Evolutionary conservation across 169 alveolate species (phyloP), one percentile per base, ranked within the genome.

Genomic region (Eimeria necatrix): DNA sequence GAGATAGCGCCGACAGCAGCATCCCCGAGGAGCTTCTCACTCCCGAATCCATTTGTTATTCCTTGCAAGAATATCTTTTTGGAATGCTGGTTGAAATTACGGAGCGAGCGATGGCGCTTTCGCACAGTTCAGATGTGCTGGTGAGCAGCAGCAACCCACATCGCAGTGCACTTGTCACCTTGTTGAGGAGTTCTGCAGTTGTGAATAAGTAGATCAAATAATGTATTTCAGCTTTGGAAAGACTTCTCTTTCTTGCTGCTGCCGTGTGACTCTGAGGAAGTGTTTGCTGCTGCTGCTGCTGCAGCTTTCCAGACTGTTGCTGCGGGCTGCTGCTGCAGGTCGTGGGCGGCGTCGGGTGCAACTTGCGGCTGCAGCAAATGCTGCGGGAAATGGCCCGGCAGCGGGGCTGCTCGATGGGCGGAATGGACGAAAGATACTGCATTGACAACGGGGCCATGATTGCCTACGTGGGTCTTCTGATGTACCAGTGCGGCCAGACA

Each of bases 371-470:
- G 59, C 99, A 99, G 96, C 98, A 98, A 94, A 99, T 99, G 99
- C 98, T 98, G 97, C 97, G 96, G 61, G 93, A 95, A 41, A 99
- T 99, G 99, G 99, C 99, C 1, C 93, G 96, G 87, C 99, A 98
- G 74, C 98, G 99, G 95, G 99, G 99, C 32, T 99, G 99, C 18
- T 97, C 96, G 87, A 98, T 99, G 64, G 99, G 99, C 85, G 99
- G 99, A 5, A 99, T 99, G 99, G 99, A 99, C 96, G 99, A 99
- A 89, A 98, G 99, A 88, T 99, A 99, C 96, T 99, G 99, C 96
- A 99, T 99, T 41, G 99, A 99, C 95, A 99, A 99, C 96, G 99
- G 99, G 9, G 99, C 99, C 46, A 99, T 99, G 99, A 99, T 99
- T 49, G 99, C 99, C n/a, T 98, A 98, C 97, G 98, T 99, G 8